phyloP scores from a whole-genome alignment of 176 grass and related monocot species.

The Aegilops tauschii region DNA sequence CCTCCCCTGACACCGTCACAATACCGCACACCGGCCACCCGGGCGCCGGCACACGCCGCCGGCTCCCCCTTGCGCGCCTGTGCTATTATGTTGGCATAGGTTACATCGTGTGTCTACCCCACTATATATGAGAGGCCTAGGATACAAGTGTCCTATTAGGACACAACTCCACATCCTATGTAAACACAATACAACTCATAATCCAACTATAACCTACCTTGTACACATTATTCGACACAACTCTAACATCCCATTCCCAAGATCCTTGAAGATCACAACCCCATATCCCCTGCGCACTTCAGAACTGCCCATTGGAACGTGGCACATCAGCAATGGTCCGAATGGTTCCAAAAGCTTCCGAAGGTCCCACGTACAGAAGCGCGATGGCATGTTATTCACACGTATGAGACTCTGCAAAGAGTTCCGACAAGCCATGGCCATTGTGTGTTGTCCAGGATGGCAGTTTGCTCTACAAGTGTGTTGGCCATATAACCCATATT shows the following conservation, averaged over 20 bases:
- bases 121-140: too few relatives aligned
- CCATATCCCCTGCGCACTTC: background rate
- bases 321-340: background rate
- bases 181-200: too few relatives aligned
- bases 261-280: background rate
- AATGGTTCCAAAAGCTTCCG: background rate
- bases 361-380: background rate
- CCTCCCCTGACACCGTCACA: too few relatives aligned
- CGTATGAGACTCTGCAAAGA: background rate
- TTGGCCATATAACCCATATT: background rate
- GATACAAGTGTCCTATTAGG: too few relatives aligned
- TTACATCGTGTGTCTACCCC: too few relatives aligned
- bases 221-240: too few relatives aligned
- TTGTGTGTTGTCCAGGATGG: background rate
- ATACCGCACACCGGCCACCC: too few relatives aligned
- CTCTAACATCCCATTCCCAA: background rate
- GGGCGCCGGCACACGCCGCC: too few relatives aligned
- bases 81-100: too few relatives aligned
- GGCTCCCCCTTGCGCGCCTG: too few relatives aligned
- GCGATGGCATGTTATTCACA: conserved; percentile 12
- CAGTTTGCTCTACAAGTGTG: background rate
- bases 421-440: background rate
- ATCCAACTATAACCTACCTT: too few relatives aligned
- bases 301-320: background rate
- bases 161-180: too few relatives aligned